Evolutionary conservation across 2,329 filamentous ascomycete genomes (phyloP), one percentile per base, ranked within the genome.

Genomic region (Aspergillus sp.): DNA sequence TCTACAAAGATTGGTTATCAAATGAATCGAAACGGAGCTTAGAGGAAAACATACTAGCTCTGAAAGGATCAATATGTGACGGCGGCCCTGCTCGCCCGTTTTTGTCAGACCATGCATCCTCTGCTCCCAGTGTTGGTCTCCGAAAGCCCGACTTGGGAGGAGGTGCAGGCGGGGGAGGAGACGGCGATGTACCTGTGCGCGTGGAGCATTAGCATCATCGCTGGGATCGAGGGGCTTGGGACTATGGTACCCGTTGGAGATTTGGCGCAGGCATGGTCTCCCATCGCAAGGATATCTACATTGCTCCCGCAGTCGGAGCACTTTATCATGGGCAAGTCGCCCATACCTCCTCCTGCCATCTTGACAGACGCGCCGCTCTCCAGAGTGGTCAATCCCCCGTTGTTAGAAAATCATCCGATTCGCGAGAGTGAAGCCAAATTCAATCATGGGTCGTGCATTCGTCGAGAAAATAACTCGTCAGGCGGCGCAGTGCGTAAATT

Each of bases 241-340:
- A 9, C 27, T 30, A 30, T 30, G 1, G 27, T 30, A 30, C 27
- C 27, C 3, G 27, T 70, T 56, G 70, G 64, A 61, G 73, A 59
- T 58, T 73, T 77, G 46, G 74, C 73, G 74, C 92, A 96, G 60
- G 90, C 73, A 78, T 96, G 92, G 61, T 96, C 91, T 61, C 90
- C 91, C 88, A 96, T 89, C 73, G 87, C 80, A 41, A 89, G 88
- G 65, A 96, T 95, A 70, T 93, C 88, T 59, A 96, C 90, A 68
- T 93, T 85, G 41, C 79, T 75, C 41, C 86, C 85, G 72, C 91
- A 96, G 77, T 83, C 86, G 53, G 91, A 96, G 76, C 91, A 96
- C 81, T 93, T 96, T 76, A 96, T 90, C 22, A 87, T 87, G 69
- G 91, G 90, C 79, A 95, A 80, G 63, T 93, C 86, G 74, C 84